Base-by-base conservation (phyloP, 176 grass and related monocot species). In the Cenchrus fungigraminus region DNA sequence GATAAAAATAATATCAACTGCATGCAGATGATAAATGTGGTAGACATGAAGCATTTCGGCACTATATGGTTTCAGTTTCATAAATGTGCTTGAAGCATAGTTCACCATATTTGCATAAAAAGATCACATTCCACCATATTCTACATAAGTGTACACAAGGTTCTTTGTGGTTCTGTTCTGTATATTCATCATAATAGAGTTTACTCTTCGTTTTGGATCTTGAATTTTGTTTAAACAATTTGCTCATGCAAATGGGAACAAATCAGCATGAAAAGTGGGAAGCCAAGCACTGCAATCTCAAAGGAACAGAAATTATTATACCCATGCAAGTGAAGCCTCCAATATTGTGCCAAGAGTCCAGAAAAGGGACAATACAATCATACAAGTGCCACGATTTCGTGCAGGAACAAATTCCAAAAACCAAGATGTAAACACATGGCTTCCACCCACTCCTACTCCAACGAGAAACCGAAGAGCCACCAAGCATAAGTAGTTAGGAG, bases 291-390 rank as follows among this genome's bases (percentile, higher is more conserved):
- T 16, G 59, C 4, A 43, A 43, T 74, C 49, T 34, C 15, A 25
- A 84, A 75, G 19, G 12, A 17, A 82, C 2, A 20, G 51, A 28
- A 2, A 16, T 5, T 47, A 59, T 31, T 77, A 73, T 95, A 95
- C 92, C 92, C 92, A 95, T 77, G 92, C 92, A 80, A 92, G 82
- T 79, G 87, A 89, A 80, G 87, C 92, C 83, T 95, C 87, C 79
- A 90, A 83, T 20, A 95, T 43, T 7, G 90, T 92, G 65, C 92
- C 92, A 20, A 92, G 6, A 68, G 90, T 92, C 92, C 92, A 95
- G 52, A 90, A 95, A 73, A 55, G 40, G 17, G 74, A 37, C 12
- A 92, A 84, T 47, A 86, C 6, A 61, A 90, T 60, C 64, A 95
- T 90, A 79, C 90, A 95, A 65, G 68, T 85, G 74, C 90, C 90